Conservation (phyloP, 1,139 yeast species). For the Kodamaea plutei region DNA sequence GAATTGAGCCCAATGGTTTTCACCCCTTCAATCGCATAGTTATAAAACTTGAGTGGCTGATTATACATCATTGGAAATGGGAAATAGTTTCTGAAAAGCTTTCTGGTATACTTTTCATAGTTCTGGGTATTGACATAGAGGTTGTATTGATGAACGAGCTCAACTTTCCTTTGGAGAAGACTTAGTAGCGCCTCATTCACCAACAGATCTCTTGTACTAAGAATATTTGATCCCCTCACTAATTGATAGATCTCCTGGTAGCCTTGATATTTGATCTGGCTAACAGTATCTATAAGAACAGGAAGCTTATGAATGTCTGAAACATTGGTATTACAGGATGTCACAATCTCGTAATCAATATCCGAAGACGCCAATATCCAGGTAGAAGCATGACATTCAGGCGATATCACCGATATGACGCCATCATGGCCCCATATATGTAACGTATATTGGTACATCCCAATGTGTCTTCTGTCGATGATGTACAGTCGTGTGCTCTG, state of each 20-base stretch:
- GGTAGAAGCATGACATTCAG: slow-evolving; percentile 35
- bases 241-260: slow-evolving; percentile 41
- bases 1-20: slow-evolving; percentile 35
- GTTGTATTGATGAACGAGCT: slow-evolving; percentile 56
- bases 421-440: slow-evolving; percentile 56
- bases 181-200: slow-evolving; percentile 14
- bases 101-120: slow-evolving; percentile 63
- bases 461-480: background rate
- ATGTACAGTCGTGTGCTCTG: too few species aligned
- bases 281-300: slow-evolving; percentile 33
- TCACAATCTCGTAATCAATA: slow-evolving; percentile 30
- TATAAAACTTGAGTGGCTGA: slow-evolving; percentile 56
- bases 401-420: slow-evolving; percentile 34
- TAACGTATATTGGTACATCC: slow-evolving; percentile 19
- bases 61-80: slow-evolving; percentile 88
- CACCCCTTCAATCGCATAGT: slow-evolving; percentile 46
- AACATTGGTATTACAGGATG: slow-evolving; percentile 57
- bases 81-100: slow-evolving; percentile 51
- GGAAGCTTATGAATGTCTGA: slow-evolving; percentile 57
- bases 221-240: too few species aligned
- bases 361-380: slow-evolving; percentile 25
- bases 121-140: slow-evolving; percentile 57
- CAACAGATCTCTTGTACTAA: slow-evolving; percentile 11
- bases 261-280: slow-evolving; percentile 39
- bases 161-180: slow-evolving; percentile 36